Conservation (phyloP, 495 filamentous ascomycete genomes). For the Xylaria nigripes region DNA sequence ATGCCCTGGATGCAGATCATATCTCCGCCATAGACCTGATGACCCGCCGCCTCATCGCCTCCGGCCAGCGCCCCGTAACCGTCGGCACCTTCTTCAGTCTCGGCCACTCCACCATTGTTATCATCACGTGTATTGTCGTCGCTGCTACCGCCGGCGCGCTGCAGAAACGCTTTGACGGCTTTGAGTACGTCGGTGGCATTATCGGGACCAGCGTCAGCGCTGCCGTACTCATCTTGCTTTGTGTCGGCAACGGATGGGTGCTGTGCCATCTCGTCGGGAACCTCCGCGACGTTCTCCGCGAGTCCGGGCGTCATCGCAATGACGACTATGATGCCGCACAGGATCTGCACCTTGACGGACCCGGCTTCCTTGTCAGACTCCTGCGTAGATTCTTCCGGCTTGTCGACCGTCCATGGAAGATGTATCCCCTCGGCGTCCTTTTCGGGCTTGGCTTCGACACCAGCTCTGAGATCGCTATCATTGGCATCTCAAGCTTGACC, state of each 20-base stretch:
- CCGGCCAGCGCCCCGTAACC: constrained; percentile 78
- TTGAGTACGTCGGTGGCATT: constrained; percentile 75
- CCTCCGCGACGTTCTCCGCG: constrained; percentile 51
- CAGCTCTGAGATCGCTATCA: constrained; percentile 82
- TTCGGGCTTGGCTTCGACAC: constrained; percentile 97
- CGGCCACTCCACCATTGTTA: constrained; percentile 88
- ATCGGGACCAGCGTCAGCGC: constrained; percentile 80
- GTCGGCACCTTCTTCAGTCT: constrained; percentile 95
- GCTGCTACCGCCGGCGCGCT: constrained; percentile 82
- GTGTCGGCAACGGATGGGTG: constrained; percentile 79
- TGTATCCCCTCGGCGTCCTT: constrained; percentile 83
- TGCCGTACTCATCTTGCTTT: constrained; percentile 71
- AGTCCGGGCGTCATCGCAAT: constrained; percentile 8
- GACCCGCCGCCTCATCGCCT: constrained; percentile 83
- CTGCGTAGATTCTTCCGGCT: constrained; percentile 72
- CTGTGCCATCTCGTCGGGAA: constrained; percentile 63
- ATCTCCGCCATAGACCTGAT: constrained; percentile 95
- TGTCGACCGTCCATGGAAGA: constrained; percentile 93
- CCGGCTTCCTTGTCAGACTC: constrained; percentile 62
- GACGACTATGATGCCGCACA: constrained; percentile 43
- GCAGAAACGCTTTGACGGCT: constrained; percentile 66
- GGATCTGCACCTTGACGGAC: constrained; percentile 64
- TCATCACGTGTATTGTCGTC: constrained; percentile 84
- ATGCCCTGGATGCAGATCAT: constrained; percentile 95
- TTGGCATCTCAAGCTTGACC: constrained; percentile 83